Base-by-base conservation (phyloP, 1,139 yeast genomes). In the Debaryomyces sp. region DNA sequence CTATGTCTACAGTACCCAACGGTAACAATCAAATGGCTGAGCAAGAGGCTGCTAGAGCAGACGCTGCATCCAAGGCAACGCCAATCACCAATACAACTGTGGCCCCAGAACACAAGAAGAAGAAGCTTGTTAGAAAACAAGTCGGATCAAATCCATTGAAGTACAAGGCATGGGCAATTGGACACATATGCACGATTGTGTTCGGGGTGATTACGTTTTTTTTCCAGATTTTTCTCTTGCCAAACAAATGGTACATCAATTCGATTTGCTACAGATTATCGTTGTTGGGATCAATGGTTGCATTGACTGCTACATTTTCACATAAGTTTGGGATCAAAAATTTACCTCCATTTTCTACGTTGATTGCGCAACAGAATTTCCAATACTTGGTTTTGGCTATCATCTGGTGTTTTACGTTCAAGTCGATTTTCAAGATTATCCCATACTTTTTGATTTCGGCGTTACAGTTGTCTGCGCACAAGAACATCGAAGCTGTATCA, bases 341-440 rank as follows among this genome's bases (percentile, higher is more conserved):
- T 46, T 67, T 77, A 54, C 91, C 92, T 8, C 75, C 82, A 10
- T 73, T 79, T 58, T 71, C 80, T 44, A 77, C 86, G 9, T 71
- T 87, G 60, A 57, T 85, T 43, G 80, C 89, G 15, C 84, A 87
- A 41, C 88, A 83, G 55, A 86, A 86, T 65, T 85, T 85, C 71
- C 94, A 87, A 62, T 81, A 78, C 58, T 66, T 83, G 52, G 55
- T 80, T 5, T 70, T 87, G 52, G 80, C 85, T 0, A 27, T 64
- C 2, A 67, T 81, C 30, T 87, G 92, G 92, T 61, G 82, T 40
- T 66, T 85, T 51, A 81, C 87, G 29, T 82, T 87, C 66, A 74
- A 78, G 53, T 84, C 90, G 1, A 66, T 81, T n/a, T 85, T 83
- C 67, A 87, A 87, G 62, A 57, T 87, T 43, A 52, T 83, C 18